These are phyloP conservation scores for Cordyceps farinosa DNA, from an alignment of 2,329 filamentous ascomycete species.

Conservation along the genomic window DNA sequence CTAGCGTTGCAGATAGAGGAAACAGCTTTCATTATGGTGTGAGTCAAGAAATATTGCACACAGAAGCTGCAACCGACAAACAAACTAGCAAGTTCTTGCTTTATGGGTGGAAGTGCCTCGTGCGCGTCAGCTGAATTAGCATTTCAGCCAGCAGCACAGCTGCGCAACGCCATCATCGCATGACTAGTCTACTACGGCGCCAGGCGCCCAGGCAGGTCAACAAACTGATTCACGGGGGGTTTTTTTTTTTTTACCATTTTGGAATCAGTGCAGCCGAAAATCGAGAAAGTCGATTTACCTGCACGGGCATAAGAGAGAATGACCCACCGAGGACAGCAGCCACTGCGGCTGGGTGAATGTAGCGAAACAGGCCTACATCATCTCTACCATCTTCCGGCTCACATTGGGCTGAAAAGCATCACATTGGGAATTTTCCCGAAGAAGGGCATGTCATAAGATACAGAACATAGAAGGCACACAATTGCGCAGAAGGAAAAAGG, in stretches of 20 bases:
- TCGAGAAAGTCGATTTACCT: neutral
- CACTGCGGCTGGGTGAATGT: neutral
- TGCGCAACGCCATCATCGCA: neutral
- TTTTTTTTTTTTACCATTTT: no score
- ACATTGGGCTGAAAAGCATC: neutral
- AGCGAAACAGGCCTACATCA: neutral
- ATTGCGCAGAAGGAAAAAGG: constrained; percentile 1
- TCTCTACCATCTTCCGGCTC: neutral
- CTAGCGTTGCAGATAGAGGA: neutral
- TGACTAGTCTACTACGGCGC: neutral
- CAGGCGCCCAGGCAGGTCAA: neutral
- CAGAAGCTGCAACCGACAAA: neutral
- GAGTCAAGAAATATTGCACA: neutral
- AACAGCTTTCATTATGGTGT: constrained; percentile 10
- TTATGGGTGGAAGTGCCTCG: no score
- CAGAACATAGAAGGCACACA: neutral
- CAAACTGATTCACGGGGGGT: neutral
- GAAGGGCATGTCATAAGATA: neutral
- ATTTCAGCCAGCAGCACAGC: neutral
- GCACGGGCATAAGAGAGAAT: neutral
- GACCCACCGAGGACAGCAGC: neutral
- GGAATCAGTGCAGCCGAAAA: neutral
- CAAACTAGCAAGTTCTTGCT: neutral
- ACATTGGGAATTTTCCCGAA: neutral
- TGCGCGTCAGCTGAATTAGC: neutral